Evolutionary conservation across 2,329 filamentous ascomycete species (phyloP), one percentile per base, ranked within the genome.

Genomic region (Trichoderma atroviride): DNA sequence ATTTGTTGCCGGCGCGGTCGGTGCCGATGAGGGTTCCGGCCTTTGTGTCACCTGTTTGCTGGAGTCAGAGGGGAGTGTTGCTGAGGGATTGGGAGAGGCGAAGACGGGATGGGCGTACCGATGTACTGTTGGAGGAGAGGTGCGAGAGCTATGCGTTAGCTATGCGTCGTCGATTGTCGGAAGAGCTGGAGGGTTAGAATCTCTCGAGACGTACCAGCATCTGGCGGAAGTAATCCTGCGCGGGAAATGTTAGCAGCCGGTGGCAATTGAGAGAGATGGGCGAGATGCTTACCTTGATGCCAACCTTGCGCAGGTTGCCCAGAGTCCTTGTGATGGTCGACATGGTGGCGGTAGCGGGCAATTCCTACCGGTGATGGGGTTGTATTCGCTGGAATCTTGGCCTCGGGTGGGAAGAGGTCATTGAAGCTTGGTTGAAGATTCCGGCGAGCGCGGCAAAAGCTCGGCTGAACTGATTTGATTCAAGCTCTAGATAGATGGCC

Each of bases 1-100:
- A 99, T 85, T 97, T 98, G 89, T 99, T 99, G 81, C 96, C 96
- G 79, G 90, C 96, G 81, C 90, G 89, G 85, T 99, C 96, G 77
- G 84, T 88, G 76, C 91, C 96, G 74, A 99, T 88, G 74, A 97
- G 86, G 55, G 88, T 89, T 77, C 96, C 96, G 78, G 92, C 90
- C 85, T 99, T 99, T 82, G 96, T 99, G 83, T 99, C 96, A 85
- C 95, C 94, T 96, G 56, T 37, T 43, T 43, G 22, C 33, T 55
- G 50, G 14, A 29, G 59, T 69, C 24, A 69, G 66, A 43, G 29
- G 24, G 19, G 5, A n/a, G 9, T n/a, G 5, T n/a, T 9, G 11
- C 16, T 10, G 37, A 19, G 4, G 33, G 22, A 27, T 2, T 9
- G 1, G 1, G 64, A 35, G 3, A 52, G 27, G 22, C 5, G 22